Evolutionary conservation across 2,329 filamentous ascomycete species (phyloP), one percentile per base, ranked within the genome.

Genomic region (Cercospora zeina): DNA sequence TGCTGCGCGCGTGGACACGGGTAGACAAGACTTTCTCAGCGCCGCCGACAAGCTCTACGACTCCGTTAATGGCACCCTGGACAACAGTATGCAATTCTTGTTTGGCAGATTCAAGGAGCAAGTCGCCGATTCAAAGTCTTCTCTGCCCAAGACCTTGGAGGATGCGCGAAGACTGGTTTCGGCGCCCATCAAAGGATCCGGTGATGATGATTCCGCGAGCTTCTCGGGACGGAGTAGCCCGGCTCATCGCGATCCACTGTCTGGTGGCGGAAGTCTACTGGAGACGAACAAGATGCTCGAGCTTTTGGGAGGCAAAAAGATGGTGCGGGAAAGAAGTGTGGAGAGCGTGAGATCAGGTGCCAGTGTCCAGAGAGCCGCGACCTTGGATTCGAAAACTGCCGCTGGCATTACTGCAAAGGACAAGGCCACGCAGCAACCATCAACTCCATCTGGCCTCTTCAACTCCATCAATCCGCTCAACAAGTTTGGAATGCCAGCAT

Each of bases 21-120:
- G 96, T 24, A 86, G 79, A 6, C 79, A 80, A n/a, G 78, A 79
- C 19, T 77, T 82, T 27, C 85, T 96, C 63, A 92, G 85, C 68
- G 93, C 91, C 0, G 95, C 95, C 10, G 95, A 99, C 72, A 92
- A 96, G 74, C 85, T 93, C 1, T 82, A 97, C 66, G 96, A 97
- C 73, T 96, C 88, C 36, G 96, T 99, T 68, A 90, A 93, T 65
- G 93, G 85, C 71, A 96, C 91, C 53, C 80, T 97, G 3, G 93
- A 93, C 63, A 92, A 91, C 71, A 97, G 92, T 73, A 96, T 97
- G 78, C 95, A 92, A 63, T 96, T 97, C 74, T 80, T 99, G 24
- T 86, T 99, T 59, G 93, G 93, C 14, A 90, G 92, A 68, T 81
- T 97, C 19, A 91, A 89, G 65, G 92, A 96, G 74, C 82, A 87